phyloP scores from a whole-genome alignment of 805 yeast species.

The Wickerhamiella australiensis region DNA sequence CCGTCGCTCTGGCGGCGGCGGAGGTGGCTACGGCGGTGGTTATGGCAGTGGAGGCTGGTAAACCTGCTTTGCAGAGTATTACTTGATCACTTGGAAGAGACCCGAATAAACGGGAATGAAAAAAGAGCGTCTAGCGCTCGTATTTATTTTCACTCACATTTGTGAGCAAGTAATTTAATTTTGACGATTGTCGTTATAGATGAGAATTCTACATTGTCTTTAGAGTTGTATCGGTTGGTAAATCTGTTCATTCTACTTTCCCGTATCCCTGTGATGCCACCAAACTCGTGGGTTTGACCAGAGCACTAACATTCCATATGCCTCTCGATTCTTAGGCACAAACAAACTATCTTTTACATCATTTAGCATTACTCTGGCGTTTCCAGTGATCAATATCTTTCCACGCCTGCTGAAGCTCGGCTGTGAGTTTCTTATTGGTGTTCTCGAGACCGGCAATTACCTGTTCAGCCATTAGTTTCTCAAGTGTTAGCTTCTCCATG shows the following conservation, averaged over 20 bases:
- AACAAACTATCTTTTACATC: not conserved
- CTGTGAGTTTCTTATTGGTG: conserved; percentile 76
- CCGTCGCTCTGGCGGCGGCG: conserved; percentile 25
- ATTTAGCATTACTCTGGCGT: conserved; percentile 20
- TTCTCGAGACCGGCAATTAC: conserved; percentile 74
- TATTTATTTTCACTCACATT: not conserved
- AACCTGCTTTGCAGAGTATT: not conserved
- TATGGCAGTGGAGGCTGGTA: conserved; percentile 21
- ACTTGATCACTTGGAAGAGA: conserved; percentile 10
- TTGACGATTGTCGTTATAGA: not conserved
- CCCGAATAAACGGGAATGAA: not conserved
- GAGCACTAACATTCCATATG: too few relatives aligned
- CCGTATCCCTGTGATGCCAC: too few relatives aligned
- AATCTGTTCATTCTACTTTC: too few relatives aligned
- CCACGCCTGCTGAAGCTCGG: conserved; percentile 82
- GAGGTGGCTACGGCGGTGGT: conserved; percentile 20
- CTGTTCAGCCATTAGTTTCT: conserved; percentile 83
- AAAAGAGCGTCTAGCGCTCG: conserved; percentile 1
- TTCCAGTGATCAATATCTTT: conserved; percentile 83
- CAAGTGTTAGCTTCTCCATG: conserved; percentile 90
- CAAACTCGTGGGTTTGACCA: too few relatives aligned
- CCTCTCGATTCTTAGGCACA: not conserved
- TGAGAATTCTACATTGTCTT: too few relatives aligned
- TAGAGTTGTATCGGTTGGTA: not conserved
- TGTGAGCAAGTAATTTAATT: conserved; percentile 9